Evolutionary conservation across 2,329 filamentous ascomycete species (phyloP), one percentile per base, ranked within the genome.

Genomic region (Colletotrichum tropicicola): DNA sequence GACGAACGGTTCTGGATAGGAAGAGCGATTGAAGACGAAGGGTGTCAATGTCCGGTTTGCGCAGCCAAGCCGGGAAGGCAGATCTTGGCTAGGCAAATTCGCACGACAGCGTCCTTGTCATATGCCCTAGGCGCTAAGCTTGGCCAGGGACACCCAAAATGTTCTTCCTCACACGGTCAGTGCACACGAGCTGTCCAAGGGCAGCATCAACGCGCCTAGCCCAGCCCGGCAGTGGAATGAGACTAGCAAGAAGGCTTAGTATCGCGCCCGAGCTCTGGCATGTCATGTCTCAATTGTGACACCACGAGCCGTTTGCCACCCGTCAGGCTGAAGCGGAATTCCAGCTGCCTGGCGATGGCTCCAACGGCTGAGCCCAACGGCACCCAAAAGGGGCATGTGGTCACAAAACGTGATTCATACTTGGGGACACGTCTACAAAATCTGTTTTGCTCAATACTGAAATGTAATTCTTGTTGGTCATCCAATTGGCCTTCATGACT

Each of bases 401-500:
- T 51, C 43, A 32, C 35, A n/a, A 55, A 13, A 3, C 7, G 3
- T 10, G 39, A 19, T 9, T 43, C 6, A 43, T 43, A 12, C 32
- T 13, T 6, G 32, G 32, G 32, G 32, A 15, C n/a, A 15, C 12
- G 12, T 13, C 5, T 12, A 35, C 6, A 15, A 5, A 15, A 35
- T n/a, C 7, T 51, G 32, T 19, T 37, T 44, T 37, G 19, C 35
- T 49, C 30, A 43, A 5, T 21, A 41, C 32, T 45, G 57, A 51
- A 45, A 21, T 65, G 58, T 39, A 27, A 53, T 60, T 55, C 32
- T 54, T 51, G 30, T 45, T 47, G 17, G 58, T 39, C 62, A 49
- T 49, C 19, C 28, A 49, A 56, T 13, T 45, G 44, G 49, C 57
- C 57, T 49, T 55, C 30, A 65, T 61, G 62, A 65, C 57, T 65